These are phyloP conservation scores for Vigna mungo DNA, from an alignment of 306 rosid genomes.

Conservation along the genomic window DNA sequence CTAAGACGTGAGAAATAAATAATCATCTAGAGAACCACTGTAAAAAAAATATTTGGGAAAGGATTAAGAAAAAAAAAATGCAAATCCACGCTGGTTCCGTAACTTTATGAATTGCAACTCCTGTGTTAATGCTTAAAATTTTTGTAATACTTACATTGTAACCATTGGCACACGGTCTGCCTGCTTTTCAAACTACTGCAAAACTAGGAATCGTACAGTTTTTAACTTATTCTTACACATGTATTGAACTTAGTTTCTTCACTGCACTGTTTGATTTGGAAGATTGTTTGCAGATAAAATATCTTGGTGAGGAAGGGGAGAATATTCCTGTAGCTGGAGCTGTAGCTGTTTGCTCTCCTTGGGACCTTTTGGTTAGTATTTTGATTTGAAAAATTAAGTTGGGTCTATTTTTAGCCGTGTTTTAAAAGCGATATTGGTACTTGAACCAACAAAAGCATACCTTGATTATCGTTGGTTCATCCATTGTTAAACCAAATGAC, in stretches of 20 bases:
- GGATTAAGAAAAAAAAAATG: background rate
- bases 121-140: slow-evolving; percentile 15
- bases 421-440: background rate
- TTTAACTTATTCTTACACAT: slow-evolving; percentile 21
- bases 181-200: slow-evolving; percentile 25
- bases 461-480: background rate
- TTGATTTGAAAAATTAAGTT: slow-evolving; percentile 37
- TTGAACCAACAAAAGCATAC: background rate
- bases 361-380: slow-evolving; percentile 95
- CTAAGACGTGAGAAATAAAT: background rate
- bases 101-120: slow-evolving; percentile 28
- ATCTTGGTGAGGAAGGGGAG: slow-evolving; percentile 95
- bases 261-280: slow-evolving; percentile 41
- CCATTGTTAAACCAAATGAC: background rate
- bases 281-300: slow-evolving; percentile 71
- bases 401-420: background rate
- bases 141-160: slow-evolving; percentile 12
- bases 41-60: background rate
- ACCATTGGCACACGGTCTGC: slow-evolving; percentile 13
- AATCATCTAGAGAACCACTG: slow-evolving; percentile 1
- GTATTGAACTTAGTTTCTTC: slow-evolving; percentile 16
- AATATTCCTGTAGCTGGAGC: slow-evolving; percentile 86
- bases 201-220: slow-evolving; percentile 7
- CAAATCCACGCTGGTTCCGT: slow-evolving; percentile 15
- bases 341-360: slow-evolving; percentile 88